A percentile compares a stretch with the other conserved stretches of the same genome.
Evolutionary conservation across 2,329 filamentous ascomycete genomes (phyloP).

Genomic region (Aspergillus pseudoterreus): DNA sequence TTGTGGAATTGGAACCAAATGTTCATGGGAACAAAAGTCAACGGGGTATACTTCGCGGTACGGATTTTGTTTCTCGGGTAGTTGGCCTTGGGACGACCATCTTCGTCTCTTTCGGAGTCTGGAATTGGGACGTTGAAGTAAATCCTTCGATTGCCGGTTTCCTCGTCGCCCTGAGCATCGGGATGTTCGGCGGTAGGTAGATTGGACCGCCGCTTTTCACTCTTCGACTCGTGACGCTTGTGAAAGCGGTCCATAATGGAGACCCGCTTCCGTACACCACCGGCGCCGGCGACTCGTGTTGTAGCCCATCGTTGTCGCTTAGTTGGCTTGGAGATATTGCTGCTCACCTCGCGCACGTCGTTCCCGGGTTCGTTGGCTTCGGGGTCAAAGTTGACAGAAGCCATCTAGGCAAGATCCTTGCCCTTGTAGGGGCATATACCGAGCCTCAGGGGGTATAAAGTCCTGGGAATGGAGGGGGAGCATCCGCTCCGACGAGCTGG

Average conservation of each 20-base stretch:
- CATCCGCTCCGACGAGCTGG: constrained; percentile 27
- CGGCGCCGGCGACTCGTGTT: constrained; percentile 74
- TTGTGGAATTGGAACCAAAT: constrained; percentile 98
- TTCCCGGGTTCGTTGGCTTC: constrained; percentile 25
- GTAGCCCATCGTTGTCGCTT: constrained; percentile 94
- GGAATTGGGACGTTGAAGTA: constrained; percentile 88
- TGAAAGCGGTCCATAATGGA: constrained; percentile 77
- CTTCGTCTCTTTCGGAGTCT: constrained; percentile 69
- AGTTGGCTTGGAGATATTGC: constrained; percentile 58
- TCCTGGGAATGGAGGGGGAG: constrained; percentile 15
- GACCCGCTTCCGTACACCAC: constrained; percentile 72
- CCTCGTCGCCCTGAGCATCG: constrained; percentile 41
- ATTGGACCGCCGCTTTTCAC: constrained; percentile 64
- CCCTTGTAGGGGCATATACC: constrained; percentile 27
- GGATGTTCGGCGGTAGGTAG: constrained; percentile 28
- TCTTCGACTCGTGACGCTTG: constrained; percentile 56
- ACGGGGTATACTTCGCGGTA: constrained; percentile 92
- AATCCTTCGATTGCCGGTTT: constrained; percentile 21
- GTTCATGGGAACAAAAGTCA: constrained; percentile 96
- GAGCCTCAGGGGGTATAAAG: constrained; percentile 9
- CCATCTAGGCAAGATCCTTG: constrained; percentile 32
- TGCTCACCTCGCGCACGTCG: constrained; percentile 29
- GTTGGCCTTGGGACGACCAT: constrained; percentile 66
- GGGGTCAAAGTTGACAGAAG: constrained; percentile 34
- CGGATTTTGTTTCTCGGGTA: constrained; percentile 95